These are phyloP conservation scores for Ceratocystis colombiana DNA, from an alignment of 2,329 filamentous ascomycete species.

Conservation along the genomic window DNA sequence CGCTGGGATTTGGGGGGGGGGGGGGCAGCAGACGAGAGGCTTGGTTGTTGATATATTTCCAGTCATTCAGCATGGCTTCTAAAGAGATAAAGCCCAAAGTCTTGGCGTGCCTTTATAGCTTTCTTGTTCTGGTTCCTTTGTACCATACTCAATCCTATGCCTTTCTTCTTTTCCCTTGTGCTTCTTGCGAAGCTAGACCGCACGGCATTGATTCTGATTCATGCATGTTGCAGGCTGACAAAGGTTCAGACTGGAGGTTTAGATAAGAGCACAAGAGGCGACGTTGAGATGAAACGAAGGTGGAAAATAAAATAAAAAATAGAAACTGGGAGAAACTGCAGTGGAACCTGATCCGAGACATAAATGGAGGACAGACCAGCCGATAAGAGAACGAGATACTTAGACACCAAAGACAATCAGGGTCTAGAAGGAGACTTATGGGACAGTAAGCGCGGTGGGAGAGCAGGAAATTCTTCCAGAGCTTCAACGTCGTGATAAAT, in stretches of 20 bases:
- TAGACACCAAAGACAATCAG: not conserved
- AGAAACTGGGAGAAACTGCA: not conserved
- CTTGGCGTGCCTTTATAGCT: too few species aligned
- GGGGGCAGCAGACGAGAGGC: not conserved
- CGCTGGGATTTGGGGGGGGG: not conserved
- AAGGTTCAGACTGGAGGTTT: not conserved
- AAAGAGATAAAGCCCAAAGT: too few species aligned
- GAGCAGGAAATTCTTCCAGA: too few species aligned
- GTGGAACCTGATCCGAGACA: not conserved
- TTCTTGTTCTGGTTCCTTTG: not conserved
- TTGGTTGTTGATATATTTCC: too few species aligned
- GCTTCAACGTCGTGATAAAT: too few species aligned
- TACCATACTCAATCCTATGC: not conserved
- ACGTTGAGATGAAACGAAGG: not conserved
- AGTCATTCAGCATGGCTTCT: too few species aligned
- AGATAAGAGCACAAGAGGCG: not conserved
- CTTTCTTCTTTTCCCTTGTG: not conserved
- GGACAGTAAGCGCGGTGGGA: too few species aligned
- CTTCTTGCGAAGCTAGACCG: not conserved
- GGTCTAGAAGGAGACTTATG: not conserved
- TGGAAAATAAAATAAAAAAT: not conserved
- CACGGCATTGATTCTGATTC: constrained; percentile 5
- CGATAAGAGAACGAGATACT: not conserved
- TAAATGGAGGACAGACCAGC: not conserved
- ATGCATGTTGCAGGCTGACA: constrained; percentile 1